Base-by-base conservation (phyloP, 2,329 filamentous ascomycete species). In the Aspergillus fructus region DNA sequence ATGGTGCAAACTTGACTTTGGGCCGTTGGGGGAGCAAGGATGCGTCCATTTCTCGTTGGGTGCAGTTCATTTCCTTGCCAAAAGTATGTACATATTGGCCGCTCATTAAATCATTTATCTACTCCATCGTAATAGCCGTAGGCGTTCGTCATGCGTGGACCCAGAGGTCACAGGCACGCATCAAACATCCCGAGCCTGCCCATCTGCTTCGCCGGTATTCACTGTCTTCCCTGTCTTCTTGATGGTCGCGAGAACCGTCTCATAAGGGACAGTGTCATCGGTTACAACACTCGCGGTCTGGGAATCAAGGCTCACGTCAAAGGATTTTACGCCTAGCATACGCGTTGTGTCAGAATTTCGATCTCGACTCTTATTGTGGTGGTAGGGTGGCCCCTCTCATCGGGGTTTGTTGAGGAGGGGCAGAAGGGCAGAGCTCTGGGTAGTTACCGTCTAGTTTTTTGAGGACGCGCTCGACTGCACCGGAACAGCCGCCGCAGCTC, bases 171-270 rank as follows among this genome's bases (percentile, higher is more conserved):
- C 27, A 30, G 27, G 27, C 27, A 30, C 27, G 27, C 7, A 41
- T 68, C 62, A 78, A 58, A 79, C 71, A 49, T 58, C 59, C 71
- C 68, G 73, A 15, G 63, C 55, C 50, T 71, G 62, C 1, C 78
- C 78, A 68, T 80, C 77, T 2, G 74, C 77, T 68, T 79, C 75
- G 24, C 75, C 78, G 27, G 83, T 86, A 77, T 89, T 96, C 73
- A 97, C 87, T 71, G 89, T 89, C 85, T 97, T 97, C 70, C 93
- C 93, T 12, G 93, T 96, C 86, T 96, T 96, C 83, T 89, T 87
- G 76, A 97, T 96, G 74, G 90, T 96, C 72, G 84, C 83, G 60
- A 96, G 85, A 58, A 96, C 90, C 49, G 86, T 90, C 64, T 91
- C 86, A 80, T 93, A 96, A 58, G 84, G 81, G 62, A 96, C 82